Evolutionary conservation across 495 filamentous ascomycete species (phyloP).

Genomic region (Podospora pseudocomata): DNA sequence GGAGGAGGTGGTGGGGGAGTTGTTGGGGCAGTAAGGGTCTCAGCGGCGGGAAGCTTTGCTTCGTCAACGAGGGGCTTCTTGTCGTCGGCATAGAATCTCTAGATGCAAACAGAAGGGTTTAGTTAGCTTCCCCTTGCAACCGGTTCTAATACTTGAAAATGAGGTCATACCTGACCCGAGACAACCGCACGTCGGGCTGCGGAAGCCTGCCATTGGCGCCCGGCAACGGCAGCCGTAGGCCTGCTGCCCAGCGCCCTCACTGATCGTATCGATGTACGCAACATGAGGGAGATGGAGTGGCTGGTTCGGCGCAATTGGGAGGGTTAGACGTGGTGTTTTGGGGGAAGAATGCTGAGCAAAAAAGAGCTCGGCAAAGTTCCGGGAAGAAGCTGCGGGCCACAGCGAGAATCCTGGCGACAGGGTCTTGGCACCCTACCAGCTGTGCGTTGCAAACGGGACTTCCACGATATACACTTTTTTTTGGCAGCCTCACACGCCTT

Average conservation of each 20-base stretch:
- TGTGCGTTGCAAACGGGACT: no score
- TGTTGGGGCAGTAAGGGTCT: slow-evolving; percentile 50
- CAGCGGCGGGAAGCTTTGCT: slow-evolving; percentile 55
- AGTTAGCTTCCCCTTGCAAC: slow-evolving; percentile 27
- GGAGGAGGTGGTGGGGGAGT: slow-evolving; percentile 46
- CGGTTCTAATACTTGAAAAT: slow-evolving; percentile 22
- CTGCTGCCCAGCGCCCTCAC: slow-evolving; percentile 51
- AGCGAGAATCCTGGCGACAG: slow-evolving; percentile 18
- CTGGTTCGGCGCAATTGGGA: slow-evolving; percentile 39
- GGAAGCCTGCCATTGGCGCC: slow-evolving; percentile 55
- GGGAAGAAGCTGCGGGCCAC: slow-evolving; percentile 25
- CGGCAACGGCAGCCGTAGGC: slow-evolving; percentile 43
- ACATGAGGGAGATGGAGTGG: slow-evolving; percentile 58
- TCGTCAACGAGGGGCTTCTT: slow-evolving; percentile 47
- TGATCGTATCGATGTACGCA: slow-evolving; percentile 62
- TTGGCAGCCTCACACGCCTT: no score
- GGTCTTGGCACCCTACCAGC: not conserved
- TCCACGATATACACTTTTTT: no score
- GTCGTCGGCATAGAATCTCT: slow-evolving; percentile 59
- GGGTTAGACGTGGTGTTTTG: slow-evolving; percentile 36
- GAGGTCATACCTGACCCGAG: slow-evolving; percentile 33
- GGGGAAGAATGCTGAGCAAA: slow-evolving; percentile 40
- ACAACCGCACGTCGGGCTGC: slow-evolving; percentile 31
- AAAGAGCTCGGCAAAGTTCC: slow-evolving; percentile 42
- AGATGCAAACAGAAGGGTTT: not conserved